A percentile compares a stretch with the other conserved stretches of the same genome.
Evolutionary conservation across 192 early-diverging fungal species (phyloP).

Genomic region (Podila clonocystis): DNA sequence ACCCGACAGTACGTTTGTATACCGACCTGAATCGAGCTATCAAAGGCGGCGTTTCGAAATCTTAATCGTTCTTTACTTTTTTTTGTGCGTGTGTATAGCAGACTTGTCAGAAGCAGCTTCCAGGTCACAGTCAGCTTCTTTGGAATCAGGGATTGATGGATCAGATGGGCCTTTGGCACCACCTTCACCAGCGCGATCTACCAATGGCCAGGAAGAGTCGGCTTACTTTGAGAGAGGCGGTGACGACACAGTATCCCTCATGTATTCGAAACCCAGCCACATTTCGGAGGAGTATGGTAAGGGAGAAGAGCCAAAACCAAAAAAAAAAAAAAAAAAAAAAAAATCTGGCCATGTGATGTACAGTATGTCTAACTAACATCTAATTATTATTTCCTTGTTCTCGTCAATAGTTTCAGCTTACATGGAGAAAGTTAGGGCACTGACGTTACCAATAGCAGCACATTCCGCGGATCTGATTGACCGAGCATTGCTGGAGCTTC

Average conservation of each 20-base stretch:
- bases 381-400: not conserved
- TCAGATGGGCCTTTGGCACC: conserved; percentile 15
- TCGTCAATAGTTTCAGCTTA: conserved; percentile 53
- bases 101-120: conserved; percentile 14
- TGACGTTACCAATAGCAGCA: conserved; percentile 45
- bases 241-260: conserved; percentile 50
- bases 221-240: conserved; percentile 47
- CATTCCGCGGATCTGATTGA: conserved; percentile 75
- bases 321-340: too few relatives aligned
- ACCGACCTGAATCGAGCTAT: conserved; percentile 3
- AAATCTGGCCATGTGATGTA: not conserved
- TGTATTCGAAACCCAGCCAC: conserved; percentile 49
- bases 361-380: not conserved
- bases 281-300: conserved; percentile 54
- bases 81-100: not conserved
- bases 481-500: conserved; percentile 64
- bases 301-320: not conserved
- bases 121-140: conserved; percentile 27
- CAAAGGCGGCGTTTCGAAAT: conserved; percentile 1
- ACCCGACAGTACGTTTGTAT: conserved; percentile 20
- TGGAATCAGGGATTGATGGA: conserved; percentile 15
- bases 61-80: too few relatives aligned
- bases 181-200: conserved; percentile 35
- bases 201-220: conserved; percentile 6
- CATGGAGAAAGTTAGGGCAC: conserved; percentile 41